A percentile compares a stretch with the other conserved stretches of the same genome.
These are phyloP conservation scores for Salix arbutifolia DNA, from an alignment of 345 rosid genomes.

Conservation along the genomic window DNA sequence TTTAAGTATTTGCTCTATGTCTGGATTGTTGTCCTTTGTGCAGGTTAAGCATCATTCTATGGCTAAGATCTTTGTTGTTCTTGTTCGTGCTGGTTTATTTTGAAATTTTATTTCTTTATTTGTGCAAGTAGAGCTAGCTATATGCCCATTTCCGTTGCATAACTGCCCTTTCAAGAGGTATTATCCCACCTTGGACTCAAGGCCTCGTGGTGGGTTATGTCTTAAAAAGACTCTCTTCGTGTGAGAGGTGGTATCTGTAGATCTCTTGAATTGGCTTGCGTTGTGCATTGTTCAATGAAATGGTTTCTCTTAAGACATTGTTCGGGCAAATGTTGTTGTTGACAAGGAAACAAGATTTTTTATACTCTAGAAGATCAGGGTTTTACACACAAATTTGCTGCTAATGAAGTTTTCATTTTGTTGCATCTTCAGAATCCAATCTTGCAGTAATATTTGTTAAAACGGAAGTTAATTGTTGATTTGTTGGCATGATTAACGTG, in stretches of 20 bases:
- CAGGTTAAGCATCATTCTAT: constrained; percentile 18
- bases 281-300: neutral
- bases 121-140: too few species aligned
- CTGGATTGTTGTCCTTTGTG: constrained; percentile 27
- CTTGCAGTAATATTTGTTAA: too few species aligned
- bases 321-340: neutral
- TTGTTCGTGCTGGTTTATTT: too few species aligned
- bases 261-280: neutral
- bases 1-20: constrained; percentile 18
- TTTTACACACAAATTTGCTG: neutral
- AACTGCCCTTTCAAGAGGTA: neutral
- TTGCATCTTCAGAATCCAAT: too few species aligned
- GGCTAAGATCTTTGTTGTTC: too few species aligned
- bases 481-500: too few species aligned
- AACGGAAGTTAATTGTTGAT: too few species aligned
- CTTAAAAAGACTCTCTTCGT: neutral
- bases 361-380: neutral
- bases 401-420: neutral
- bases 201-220: neutral
- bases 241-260: neutral
- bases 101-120: too few species aligned
- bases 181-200: neutral
- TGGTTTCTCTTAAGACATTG: neutral
- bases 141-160: neutral
- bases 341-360: neutral